A percentile compares a stretch with the other conserved stretches of the same genome.
Conservation (phyloP, 2,329 filamentous ascomycete species). For the Aspergillus alliaceus region DNA sequence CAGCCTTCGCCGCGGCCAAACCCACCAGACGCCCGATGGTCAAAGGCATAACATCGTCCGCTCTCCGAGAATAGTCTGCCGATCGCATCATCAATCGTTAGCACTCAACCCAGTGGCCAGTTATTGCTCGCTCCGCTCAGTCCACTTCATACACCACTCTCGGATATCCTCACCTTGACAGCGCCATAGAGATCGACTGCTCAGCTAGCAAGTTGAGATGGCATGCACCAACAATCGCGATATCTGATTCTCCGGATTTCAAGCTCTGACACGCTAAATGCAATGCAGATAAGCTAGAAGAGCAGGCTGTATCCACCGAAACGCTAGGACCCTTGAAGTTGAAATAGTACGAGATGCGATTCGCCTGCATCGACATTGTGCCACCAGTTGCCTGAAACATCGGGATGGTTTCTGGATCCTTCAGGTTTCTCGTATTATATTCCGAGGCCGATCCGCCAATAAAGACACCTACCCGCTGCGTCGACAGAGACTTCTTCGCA, state of each 20-base stretch:
- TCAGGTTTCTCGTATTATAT: conserved; percentile 13
- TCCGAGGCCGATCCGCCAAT: neutral
- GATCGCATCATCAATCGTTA: conserved; percentile 8
- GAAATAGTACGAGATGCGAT: conserved; percentile 32
- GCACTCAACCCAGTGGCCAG: conserved; percentile 16
- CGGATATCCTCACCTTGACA: neutral
- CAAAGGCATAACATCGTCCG: conserved; percentile 53
- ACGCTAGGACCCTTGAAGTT: conserved; percentile 28
- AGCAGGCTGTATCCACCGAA: conserved; percentile 32
- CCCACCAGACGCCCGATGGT: conserved; percentile 56
- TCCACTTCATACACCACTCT: too few relatives aligned
- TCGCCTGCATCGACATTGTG: conserved; percentile 23
- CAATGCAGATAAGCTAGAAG: conserved; percentile 23
- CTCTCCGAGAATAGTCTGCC: conserved; percentile 46
- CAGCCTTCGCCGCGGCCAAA: conserved; percentile 66
- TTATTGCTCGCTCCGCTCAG: too few relatives aligned
- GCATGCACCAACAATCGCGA: conserved; percentile 27
- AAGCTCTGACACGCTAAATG: conserved; percentile 28
- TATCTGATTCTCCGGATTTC: conserved; percentile 6
- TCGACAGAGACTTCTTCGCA: conserved; percentile 15
- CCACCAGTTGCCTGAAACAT: conserved; percentile 10
- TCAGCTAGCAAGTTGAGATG: conserved; percentile 15
- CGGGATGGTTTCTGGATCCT: conserved; percentile 22
- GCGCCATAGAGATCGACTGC: conserved; percentile 8
- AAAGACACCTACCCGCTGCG: neutral